Evolutionary conservation across 495 filamentous ascomycete species (phyloP), one percentile per base, ranked within the genome.

Genomic region (Penicillium goetzii): DNA sequence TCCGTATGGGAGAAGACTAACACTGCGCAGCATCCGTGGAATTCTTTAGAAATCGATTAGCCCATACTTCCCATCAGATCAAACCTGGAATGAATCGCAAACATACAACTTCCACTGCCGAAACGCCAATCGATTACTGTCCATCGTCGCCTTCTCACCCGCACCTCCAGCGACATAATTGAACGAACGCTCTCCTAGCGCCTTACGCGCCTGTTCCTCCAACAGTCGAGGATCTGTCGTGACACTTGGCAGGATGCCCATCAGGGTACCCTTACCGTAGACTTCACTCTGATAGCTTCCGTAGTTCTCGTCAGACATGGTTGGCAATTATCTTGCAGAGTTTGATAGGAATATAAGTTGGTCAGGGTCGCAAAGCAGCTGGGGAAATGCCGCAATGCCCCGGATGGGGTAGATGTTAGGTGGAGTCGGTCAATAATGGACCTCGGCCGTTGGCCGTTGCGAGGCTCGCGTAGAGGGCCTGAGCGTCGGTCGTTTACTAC

Each of bases 121-220:
- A 69, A 90, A 89, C 11, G 86, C 85, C 28, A 87, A 70, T 3
- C 86, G 80, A 69, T 89, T 90, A 49, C 84, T 84, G 58, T 87
- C 83, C 84, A 89, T 85, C 0, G 87, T 90, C 2, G 85, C 80
- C 63, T 82, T 80, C 68, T 89, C 85, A 10, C 88, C 87, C 12
- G 87, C 88, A 17, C 86, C 86, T n/a, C 87, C 86, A 26, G 83
- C 77, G 15, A 88, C 81, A 75, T 89, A 90, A 63, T 86, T 84
- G 71, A 78, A 89, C 15, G 81, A 75, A 25, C 81, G 78, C 2
- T 71, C 69, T 25, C 74, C 72, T 64, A 89, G 75, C 41, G 72
- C 71, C 53, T 80, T 75, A 51, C 73, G 76, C 17, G 86, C 87
- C 64, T 85, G 81, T 40, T 81, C 78, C 68, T 88, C 83, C 5